phyloP scores from a whole-genome alignment of 495 filamentous ascomycete species.

The Schizothecium vesticola region DNA sequence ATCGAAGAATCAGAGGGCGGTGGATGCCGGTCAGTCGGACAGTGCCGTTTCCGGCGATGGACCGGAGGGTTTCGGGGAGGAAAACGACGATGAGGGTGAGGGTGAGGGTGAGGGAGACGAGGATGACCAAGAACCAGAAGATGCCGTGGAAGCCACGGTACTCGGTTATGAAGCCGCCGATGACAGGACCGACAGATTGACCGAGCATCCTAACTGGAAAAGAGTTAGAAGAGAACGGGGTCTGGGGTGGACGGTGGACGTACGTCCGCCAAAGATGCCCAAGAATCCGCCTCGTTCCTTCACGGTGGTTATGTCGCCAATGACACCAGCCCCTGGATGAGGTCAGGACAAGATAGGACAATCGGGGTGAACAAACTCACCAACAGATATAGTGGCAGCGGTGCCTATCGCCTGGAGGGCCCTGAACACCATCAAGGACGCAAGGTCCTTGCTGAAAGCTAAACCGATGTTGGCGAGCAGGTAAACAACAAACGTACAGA shows the following conservation, averaged over 20 bases:
- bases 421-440: slow-evolving; percentile 45
- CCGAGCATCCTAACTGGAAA: slow-evolving; percentile 36
- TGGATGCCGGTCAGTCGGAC: slow-evolving; percentile 30
- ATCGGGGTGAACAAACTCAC: slow-evolving; percentile 1
- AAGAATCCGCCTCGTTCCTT: slow-evolving; percentile 49
- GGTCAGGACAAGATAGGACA: not conserved
- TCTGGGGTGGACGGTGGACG: not conserved
- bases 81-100: slow-evolving; percentile 41
- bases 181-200: slow-evolving; percentile 53
- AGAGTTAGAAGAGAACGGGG: not conserved
- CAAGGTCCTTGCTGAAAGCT: slow-evolving; percentile 44
- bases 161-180: slow-evolving; percentile 58
- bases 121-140: slow-evolving; percentile 63
- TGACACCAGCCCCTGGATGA: slow-evolving; percentile 41
- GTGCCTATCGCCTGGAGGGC: slow-evolving; percentile 50
- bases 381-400: slow-evolving; percentile 42
- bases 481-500: slow-evolving; percentile 49
- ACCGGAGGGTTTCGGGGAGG: slow-evolving; percentile 60
- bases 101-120: slow-evolving; percentile 36
- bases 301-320: slow-evolving; percentile 47
- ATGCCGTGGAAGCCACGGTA: slow-evolving; percentile 61
- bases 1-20: slow-evolving; percentile 36
- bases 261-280: slow-evolving; percentile 42
- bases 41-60: slow-evolving; percentile 57
- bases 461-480: slow-evolving; percentile 48